phyloP scores from a whole-genome alignment of 2,329 filamentous ascomycete genomes.

The Verticillium isaacii region DNA sequence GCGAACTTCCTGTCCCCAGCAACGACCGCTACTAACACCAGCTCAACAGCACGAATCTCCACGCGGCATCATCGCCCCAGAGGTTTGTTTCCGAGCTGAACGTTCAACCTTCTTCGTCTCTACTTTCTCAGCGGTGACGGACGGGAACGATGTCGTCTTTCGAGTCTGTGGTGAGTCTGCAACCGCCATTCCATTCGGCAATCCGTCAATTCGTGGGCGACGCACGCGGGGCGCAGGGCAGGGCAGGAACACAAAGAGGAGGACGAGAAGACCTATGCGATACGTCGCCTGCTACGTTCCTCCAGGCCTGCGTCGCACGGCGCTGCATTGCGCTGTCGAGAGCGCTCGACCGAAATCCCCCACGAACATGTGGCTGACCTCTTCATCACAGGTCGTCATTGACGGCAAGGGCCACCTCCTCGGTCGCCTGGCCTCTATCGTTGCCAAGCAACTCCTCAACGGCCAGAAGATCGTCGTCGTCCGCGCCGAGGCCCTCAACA shows the following conservation, averaged over 20 bases:
- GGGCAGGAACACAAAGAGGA: not conserved
- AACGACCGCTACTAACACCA: slow-evolving; percentile 14
- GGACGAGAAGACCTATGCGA: not conserved
- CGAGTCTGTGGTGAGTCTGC: slow-evolving; percentile 62
- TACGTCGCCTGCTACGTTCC: not conserved
- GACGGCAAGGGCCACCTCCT: slow-evolving; percentile 99
- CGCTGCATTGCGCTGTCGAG: not conserved
- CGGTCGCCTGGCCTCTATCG: slow-evolving; percentile 95
- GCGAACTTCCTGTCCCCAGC: slow-evolving; percentile 13
- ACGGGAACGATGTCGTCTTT: slow-evolving; percentile 61
- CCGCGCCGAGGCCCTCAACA: slow-evolving; percentile 98
- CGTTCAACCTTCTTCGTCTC: slow-evolving; percentile 9
- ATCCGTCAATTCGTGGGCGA: not conserved
- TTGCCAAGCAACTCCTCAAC: slow-evolving; percentile 98
- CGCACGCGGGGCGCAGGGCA: not conserved
- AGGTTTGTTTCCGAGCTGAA: slow-evolving; percentile 15
- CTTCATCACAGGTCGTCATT: slow-evolving; percentile 74
- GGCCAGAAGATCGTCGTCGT: slow-evolving; percentile 99
- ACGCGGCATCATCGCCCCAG: slow-evolving; percentile 13
- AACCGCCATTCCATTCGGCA: not conserved
- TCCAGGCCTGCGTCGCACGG: not conserved
- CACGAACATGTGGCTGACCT: slow-evolving; percentile 20
- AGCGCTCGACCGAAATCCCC: not conserved
- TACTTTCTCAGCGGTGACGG: slow-evolving; percentile 21
- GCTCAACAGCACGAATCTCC: slow-evolving; percentile 14